These are phyloP conservation scores for Bolboschoenus planiculmis DNA, from an alignment of 176 grass and related monocot species.

Conservation along the genomic window DNA sequence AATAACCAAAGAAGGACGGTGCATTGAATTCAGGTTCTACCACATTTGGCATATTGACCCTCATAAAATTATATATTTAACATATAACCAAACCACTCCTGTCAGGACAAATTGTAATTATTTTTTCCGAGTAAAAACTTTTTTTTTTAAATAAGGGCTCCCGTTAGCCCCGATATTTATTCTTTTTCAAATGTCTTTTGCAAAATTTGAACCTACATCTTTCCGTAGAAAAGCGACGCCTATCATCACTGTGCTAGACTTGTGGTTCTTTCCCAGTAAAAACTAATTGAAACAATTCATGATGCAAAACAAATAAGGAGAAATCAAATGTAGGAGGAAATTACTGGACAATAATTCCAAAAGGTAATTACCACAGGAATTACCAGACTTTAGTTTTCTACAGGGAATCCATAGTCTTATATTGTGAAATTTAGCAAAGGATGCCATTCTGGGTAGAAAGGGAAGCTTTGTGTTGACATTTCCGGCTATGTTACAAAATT, in stretches of 20 bases:
- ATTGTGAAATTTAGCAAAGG: constrained; percentile 2
- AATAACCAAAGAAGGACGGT: neutral
- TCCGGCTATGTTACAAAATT: neutral
- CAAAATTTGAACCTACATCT: too few species aligned
- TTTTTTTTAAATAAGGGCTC: too few species aligned
- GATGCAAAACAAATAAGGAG: neutral
- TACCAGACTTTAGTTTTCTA: neutral
- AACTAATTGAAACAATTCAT: constrained; percentile 1
- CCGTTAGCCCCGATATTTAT: too few species aligned
- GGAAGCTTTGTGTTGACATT: neutral
- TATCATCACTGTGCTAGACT: too few species aligned
- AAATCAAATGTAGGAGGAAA: neutral
- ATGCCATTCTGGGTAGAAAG: constrained; percentile 3
- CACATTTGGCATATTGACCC: neutral
- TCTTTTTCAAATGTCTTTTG: too few species aligned
- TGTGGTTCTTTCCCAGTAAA: neutral
- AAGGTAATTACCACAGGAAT: neutral
- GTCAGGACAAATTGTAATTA: neutral
- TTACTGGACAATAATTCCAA: neutral
- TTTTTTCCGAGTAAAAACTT: neutral
- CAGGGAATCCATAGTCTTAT: neutral
- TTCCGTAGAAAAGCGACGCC: too few species aligned
- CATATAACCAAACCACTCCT: neutral
- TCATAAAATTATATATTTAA: neutral
- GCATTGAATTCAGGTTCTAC: neutral